Conservation (phyloP, 805 yeast genomes). For the Saccharomycopsis fermentans region DNA sequence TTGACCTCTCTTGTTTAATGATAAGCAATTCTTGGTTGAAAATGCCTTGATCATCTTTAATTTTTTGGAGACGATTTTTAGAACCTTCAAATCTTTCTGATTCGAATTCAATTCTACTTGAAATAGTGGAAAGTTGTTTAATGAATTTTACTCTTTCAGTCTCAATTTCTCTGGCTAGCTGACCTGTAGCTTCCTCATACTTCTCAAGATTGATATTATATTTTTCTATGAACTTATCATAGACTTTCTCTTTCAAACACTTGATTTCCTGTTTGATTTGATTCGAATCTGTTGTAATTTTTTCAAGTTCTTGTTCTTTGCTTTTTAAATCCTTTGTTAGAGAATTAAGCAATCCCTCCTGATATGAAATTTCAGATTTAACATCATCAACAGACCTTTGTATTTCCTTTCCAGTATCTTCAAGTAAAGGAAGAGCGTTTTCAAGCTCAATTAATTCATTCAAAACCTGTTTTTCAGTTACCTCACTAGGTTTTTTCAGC, state of each 20-base stretch:
- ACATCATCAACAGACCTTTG: slow-evolving; percentile 38
- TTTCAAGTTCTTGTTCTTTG: slow-evolving; percentile 18
- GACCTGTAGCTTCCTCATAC: slow-evolving; percentile 63
- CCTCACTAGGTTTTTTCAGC: slow-evolving; percentile 39
- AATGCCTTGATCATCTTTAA: slow-evolving; percentile 31
- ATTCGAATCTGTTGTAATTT: slow-evolving; percentile 17
- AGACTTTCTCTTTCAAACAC: slow-evolving; percentile 26
- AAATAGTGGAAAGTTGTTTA: slow-evolving; percentile 49
- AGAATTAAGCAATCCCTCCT: slow-evolving; percentile 8
- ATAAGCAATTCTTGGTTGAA: slow-evolving; percentile 28
- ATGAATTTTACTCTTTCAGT: slow-evolving; percentile 52
- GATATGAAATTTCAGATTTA: slow-evolving; percentile 32
- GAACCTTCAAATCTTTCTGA: slow-evolving; percentile 47
- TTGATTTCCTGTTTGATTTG: slow-evolving; percentile 16
- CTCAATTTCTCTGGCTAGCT: slow-evolving; percentile 41
- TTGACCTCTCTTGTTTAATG: slow-evolving; percentile 27
- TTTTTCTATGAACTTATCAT: slow-evolving; percentile 42
- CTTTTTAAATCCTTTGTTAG: slow-evolving; percentile 20
- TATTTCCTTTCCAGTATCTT: slow-evolving; percentile 34
- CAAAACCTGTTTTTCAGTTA: slow-evolving; percentile 44
- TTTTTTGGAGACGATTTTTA: slow-evolving; percentile 32
- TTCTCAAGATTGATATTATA: slow-evolving; percentile 52
- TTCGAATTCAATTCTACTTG: slow-evolving; percentile 58
- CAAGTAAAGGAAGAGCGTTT: slow-evolving; percentile 33
- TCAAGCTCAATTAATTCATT: slow-evolving; percentile 46